Base-by-base conservation (phyloP, 257 asterid genomes). In the Anisodus tanguticus region DNA sequence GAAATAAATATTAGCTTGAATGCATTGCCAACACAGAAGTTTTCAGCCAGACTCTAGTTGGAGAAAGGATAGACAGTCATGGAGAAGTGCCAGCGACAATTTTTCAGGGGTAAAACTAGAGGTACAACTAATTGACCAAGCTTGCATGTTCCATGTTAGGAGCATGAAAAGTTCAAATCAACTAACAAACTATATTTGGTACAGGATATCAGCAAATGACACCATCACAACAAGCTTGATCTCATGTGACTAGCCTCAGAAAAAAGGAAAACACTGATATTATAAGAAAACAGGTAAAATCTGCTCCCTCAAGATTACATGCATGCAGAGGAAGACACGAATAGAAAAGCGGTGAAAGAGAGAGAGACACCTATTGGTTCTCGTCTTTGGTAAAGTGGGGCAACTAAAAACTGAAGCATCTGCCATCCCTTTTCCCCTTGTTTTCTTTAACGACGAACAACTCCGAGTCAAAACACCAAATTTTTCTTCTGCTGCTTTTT, bases 331-430 rank as follows among this genome's bases (percentile, higher is more conserved):
- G n/a, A 49, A 26, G 64, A 77, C 64, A 77, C 53, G 62, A 77
- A 53, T 31, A 77, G 26, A 53, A 31, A 77, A 31, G 45, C 13
- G 22, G 57, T 8, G 45, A 22, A 59, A 78, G 79, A 69, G 85
- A 81, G 83, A 85, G 79, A 82, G 79, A 86, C 59, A 88, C 64
- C 90, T 83, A 84, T 85, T 67, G 47, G 78, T 83, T 83, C 86
- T 88, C 43, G 84, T 74, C 89, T 88, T 87, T 84, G 37, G 85
- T 78, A 86, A 35, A n/a, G 91, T 90, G 69, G 95, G 94, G 91
- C 95, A 91, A 84, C 95, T 94, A 59, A 85, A 89, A 80, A 85
- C 83, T 77, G 91, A 89, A 26, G 78, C 49, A 59, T 77, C 93
- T 69, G 49, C 87, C 80, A 60, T 89, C 81, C 84, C 82, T 85